These are phyloP conservation scores for Peronospora destructor DNA, from an alignment of 352 stramenopile genomes.

Conservation along the genomic window DNA sequence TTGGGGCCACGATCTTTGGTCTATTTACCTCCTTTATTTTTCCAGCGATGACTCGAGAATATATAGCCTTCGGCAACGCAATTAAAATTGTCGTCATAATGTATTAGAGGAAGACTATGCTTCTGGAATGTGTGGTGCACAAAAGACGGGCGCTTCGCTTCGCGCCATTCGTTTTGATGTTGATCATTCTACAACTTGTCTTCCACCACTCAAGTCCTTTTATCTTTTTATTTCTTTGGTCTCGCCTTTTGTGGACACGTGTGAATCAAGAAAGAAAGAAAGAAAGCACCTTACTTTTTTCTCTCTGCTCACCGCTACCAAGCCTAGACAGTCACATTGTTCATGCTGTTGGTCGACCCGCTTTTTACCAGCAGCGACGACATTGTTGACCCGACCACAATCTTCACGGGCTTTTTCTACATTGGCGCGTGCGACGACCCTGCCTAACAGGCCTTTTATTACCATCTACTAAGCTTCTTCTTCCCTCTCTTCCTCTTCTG, in stretches of 20 bases:
- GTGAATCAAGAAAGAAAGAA: slow-evolving; percentile 14
- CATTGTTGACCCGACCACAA: slow-evolving; percentile 83
- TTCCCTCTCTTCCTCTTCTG: slow-evolving; percentile 1
- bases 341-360: slow-evolving; percentile 75
- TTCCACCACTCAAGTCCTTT: not conserved
- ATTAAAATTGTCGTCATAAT: no score
- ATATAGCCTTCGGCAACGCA: no score
- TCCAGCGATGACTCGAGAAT: no score
- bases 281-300: slow-evolving; percentile 15
- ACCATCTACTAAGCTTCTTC: not conserved
- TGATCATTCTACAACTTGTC: slow-evolving; percentile 26
- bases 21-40: no score
- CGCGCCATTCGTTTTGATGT: slow-evolving; percentile 19
- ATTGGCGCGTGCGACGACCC: slow-evolving; percentile 86
- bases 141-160: slow-evolving; percentile 15
- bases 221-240: not conserved
- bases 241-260: not conserved
- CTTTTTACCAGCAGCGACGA: slow-evolving; percentile 71
- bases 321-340: slow-evolving; percentile 36
- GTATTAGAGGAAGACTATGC: not conserved
- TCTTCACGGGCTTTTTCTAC: slow-evolving; percentile 89
- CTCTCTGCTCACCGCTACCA: slow-evolving; percentile 10
- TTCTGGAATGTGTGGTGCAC: slow-evolving; percentile 11
- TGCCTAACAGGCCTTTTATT: slow-evolving; percentile 55
- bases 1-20: no score